Evolutionary conservation across 108 stramenopile genomes (phyloP), one percentile per base, ranked within the genome.

Genomic region (Skeletonema marinoi): DNA sequence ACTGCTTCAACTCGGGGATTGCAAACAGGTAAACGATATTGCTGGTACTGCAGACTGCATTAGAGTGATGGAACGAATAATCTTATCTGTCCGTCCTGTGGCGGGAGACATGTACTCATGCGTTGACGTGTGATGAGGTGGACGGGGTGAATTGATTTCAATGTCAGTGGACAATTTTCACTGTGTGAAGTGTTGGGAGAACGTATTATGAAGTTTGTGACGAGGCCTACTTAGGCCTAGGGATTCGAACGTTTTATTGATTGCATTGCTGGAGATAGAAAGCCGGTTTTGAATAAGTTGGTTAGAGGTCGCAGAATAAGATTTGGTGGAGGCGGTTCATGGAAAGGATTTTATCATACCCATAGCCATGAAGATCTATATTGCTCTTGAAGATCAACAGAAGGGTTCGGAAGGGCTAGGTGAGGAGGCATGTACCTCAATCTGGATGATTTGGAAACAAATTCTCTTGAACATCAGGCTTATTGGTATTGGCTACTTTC

Each of bases 11-110:
- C 61, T 60, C 7, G 64, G 41, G 39, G 61, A 42, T 5, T 73
- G 63, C 35, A 73, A 73, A n/a, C 62, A 73, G 31, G 72, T 73
- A 14, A 32, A 48, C 11, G 48, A 32, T 7, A 73, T 73, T 21
- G 72, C 72, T 6, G 72, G 72, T 12, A 73, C 72, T 64, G 33
- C 13, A 5, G 30, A 3, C 50, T 46, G 44, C 7, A 12, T 46
- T 3, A 14, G 1, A 0, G 3, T 16, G 17, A 61, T 4, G 6
- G 6, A 6, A 6, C 35, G 13, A 16, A 5, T 6, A 32, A 50
- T 65, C 65, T 36, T 31, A 16, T 17, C 14, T 73, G 72, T 29
- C 72, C 72, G 1, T 62, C 60, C 12, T 73, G 72, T 46, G 7
- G 4, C 4, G 19, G 25, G 72, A 73, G 14, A 73, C 62, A 1